These are phyloP conservation scores for Vitis cinerea DNA, from an alignment of 164 flowering plant genomes.

Conservation along the genomic window DNA sequence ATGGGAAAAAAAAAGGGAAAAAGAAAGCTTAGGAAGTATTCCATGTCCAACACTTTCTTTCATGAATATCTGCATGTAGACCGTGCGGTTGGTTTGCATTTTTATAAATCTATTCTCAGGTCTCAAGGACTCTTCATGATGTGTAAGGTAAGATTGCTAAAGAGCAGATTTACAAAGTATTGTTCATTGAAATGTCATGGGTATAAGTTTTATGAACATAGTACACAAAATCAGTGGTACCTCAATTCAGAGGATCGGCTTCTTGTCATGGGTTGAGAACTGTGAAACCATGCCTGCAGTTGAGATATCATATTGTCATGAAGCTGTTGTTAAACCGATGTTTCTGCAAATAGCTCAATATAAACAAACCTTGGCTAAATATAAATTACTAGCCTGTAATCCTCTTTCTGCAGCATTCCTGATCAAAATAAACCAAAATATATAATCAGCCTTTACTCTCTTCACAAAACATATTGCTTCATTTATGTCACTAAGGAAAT, in stretches of 20 bases:
- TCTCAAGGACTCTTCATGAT: too few relatives aligned
- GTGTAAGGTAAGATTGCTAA: neutral
- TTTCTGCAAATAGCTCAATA: conserved; percentile 4
- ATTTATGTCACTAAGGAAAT: neutral
- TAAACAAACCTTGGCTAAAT: conserved; percentile 60
- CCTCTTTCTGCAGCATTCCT: conserved; percentile 58
- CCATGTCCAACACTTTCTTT: too few relatives aligned
- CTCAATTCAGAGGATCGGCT: conserved; percentile 80
- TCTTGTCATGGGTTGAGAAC: conserved; percentile 87
- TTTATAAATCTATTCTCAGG: too few relatives aligned
- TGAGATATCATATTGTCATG: conserved; percentile 11
- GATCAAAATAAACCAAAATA: conserved; percentile 8
- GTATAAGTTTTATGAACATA: neutral
- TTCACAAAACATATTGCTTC: neutral
- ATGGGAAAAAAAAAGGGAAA: neutral
- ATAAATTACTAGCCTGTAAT: conserved; percentile 54
- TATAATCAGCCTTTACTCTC: neutral
- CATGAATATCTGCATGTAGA: too few relatives aligned
- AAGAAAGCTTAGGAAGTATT: too few relatives aligned
- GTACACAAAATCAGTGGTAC: conserved; percentile 27
- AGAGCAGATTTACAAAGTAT: neutral
- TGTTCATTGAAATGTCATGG: neutral
- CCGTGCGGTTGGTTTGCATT: too few relatives aligned
- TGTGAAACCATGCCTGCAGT: conserved; percentile 76
- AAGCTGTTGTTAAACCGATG: conserved; percentile 3